These are phyloP conservation scores for Neonectria ditissima DNA, from an alignment of 2,329 filamentous ascomycete genomes.

Conservation along the genomic window DNA sequence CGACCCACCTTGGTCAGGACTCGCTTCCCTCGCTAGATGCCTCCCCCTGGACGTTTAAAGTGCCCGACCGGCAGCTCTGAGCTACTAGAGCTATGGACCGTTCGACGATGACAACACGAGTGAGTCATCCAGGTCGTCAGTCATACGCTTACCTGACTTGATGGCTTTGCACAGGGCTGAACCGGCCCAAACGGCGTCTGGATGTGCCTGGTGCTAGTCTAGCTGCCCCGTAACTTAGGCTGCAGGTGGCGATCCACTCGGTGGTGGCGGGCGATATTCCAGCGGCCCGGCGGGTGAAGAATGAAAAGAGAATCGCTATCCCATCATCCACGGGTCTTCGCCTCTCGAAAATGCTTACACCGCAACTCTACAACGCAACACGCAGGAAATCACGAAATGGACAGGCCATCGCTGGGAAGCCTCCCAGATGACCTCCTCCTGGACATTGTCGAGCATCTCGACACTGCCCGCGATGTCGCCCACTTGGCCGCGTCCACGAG, in stretches of 20 bases:
- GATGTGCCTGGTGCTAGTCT: background rate
- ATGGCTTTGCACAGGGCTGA: background rate
- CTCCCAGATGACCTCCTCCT: conserved; percentile 65
- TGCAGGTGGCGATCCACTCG: background rate
- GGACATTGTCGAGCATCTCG: conserved; percentile 60
- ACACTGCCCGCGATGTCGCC: conserved; percentile 62
- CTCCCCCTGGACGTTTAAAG: background rate
- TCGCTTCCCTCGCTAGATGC: background rate
- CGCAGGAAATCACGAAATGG: conserved; percentile 36
- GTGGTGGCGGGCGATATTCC: background rate
- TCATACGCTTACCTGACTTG: background rate
- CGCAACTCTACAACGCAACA: conserved; percentile 21
- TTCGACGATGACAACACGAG: background rate
- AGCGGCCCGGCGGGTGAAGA: conserved; percentile 4
- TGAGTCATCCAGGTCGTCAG: background rate
- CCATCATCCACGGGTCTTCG: background rate
- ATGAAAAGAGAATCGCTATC: conserved; percentile 4
- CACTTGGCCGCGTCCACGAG: conserved; percentile 55
- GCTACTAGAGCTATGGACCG: background rate
- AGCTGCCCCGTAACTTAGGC: background rate
- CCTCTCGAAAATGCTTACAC: conserved; percentile 28
- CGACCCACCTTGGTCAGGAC: background rate
- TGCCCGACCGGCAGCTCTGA: background rate
- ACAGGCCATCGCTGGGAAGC: conserved; percentile 50
- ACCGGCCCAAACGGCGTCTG: background rate